A percentile compares a stretch with the other conserved stretches of the same genome.
phyloP scores from a whole-genome alignment of 768 basidiomycete species.

The Suillus discolor region DNA sequence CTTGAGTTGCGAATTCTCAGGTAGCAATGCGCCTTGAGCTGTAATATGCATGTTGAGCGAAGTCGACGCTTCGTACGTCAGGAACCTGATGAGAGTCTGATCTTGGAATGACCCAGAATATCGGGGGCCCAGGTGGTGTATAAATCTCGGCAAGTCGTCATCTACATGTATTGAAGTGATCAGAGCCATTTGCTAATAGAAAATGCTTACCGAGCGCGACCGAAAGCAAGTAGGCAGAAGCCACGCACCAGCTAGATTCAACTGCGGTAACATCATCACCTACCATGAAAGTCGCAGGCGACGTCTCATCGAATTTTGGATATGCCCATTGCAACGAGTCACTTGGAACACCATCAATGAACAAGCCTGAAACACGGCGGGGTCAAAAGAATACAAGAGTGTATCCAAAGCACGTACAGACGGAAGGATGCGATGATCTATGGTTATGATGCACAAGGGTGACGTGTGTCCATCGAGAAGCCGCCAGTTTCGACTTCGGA shows the following conservation, averaged over 20 bases:
- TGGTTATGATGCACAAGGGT: constrained; percentile 67
- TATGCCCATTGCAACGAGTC: constrained; percentile 68
- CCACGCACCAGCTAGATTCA: constrained; percentile 59
- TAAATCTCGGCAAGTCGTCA: constrained; percentile 71
- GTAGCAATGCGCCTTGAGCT: constrained; percentile 46
- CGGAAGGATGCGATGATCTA: constrained; percentile 52
- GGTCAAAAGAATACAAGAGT: constrained; percentile 7
- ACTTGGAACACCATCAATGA: constrained; percentile 69
- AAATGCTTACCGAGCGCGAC: constrained; percentile 52
- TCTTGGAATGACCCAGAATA: constrained; percentile 81
- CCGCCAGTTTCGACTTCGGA: constrained; percentile 48
- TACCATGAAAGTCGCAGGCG: constrained; percentile 47
- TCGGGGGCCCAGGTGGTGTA: constrained; percentile 81
- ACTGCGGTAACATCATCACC: constrained; percentile 52
- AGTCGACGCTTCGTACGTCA: constrained; percentile 85
- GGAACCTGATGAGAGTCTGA: constrained; percentile 63
- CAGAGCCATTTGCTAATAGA: neutral
- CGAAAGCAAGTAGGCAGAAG: constrained; percentile 64
- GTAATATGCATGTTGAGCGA: constrained; percentile 80
- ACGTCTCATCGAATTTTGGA: constrained; percentile 49
- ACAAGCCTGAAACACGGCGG: constrained; percentile 52
- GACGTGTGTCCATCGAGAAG: constrained; percentile 73
- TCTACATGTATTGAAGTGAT: constrained; percentile 39
- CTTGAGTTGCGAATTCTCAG: constrained; percentile 37
- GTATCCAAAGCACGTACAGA: constrained; percentile 49